Base-by-base conservation (phyloP, 208 protist species). In the Eutreptiella sp. region DNA sequence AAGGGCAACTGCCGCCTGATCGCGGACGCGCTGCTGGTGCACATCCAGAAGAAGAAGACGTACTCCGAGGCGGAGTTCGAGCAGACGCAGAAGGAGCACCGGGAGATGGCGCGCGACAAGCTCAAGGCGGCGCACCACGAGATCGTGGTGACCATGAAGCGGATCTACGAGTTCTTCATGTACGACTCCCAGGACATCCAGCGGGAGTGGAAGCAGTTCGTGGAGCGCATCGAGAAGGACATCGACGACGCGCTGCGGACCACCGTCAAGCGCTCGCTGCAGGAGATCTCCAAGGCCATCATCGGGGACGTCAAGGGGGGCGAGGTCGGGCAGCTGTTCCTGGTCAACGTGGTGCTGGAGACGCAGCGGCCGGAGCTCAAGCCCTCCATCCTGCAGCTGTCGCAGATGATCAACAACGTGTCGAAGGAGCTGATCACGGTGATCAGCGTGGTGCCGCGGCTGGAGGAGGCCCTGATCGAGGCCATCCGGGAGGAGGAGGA, bases 211-310 rank as follows among this genome's bases (percentile, higher is more conserved):
- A 79, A 86, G 57, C 58, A 54, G n/a, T 88, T 88, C 66, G 73
- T 97, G 23, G 73, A 87, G 43, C 77, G 77, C 53, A 77, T 97
- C 29, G 94, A 98, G 76, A 62, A 83, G 38, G 82, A 84, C 41
- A 72, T 98, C 48, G 88, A 97, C 76, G 83, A 94, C 31, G 85
- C 92, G 26, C 84, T 98, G 36, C 76, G 85, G 33, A 81, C 74
- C 46, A 95, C 93, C 73, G 90, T 97, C 41, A 93, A 93, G 71
- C 76, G 80, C n/a, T 95, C 89, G 2, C 65, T 98, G 46, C 73
- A 84, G 19, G 80, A 88, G 26, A 68, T 98, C 26, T 84, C 90
- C 46, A 73, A 77, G 1, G 74, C 86, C 4, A 83, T 97, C 39
- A 89, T 88, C 33, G 77, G 82, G 36, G 90, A 96, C 64, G 80